Conservation (phyloP, 2,329 filamentous ascomycete species). For the Teratosphaeria nubilosa region DNA sequence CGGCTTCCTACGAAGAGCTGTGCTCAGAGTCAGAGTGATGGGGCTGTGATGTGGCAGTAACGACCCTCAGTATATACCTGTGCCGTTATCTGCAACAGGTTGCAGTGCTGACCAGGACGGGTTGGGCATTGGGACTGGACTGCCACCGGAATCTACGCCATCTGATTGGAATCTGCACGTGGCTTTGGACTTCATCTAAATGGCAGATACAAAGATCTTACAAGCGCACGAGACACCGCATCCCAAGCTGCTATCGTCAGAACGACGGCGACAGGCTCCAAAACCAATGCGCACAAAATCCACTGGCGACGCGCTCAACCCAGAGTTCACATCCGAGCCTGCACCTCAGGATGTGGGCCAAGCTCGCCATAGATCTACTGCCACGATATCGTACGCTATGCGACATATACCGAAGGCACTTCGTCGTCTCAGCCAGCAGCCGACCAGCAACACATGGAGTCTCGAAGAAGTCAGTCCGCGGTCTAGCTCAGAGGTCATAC, state of each 20-base stretch:
- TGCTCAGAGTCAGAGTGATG: neutral
- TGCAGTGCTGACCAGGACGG: neutral
- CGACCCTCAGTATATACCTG: neutral
- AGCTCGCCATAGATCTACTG: conserved; percentile 1
- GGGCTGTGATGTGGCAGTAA: neutral
- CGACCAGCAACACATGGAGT: neutral
- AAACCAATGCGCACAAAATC: neutral
- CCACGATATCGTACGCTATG: neutral
- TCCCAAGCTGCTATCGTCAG: neutral
- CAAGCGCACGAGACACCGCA: neutral
- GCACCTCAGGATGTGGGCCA: neutral
- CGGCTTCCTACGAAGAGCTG: neutral
- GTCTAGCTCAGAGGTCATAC: neutral
- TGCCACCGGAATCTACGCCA: neutral
- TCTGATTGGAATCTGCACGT: neutral
- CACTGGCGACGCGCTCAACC: neutral
- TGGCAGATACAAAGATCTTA: neutral
- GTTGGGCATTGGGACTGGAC: neutral
- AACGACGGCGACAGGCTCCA: neutral
- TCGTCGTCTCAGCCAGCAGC: neutral
- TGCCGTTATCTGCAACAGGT: neutral
- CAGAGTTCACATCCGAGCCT: neutral
- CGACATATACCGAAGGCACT: neutral
- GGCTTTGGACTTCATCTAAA: neutral
- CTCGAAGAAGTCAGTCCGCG: neutral